Conservation (phyloP, 352 stramenopile genomes). For the Globisporangium rhizosaccharum region DNA sequence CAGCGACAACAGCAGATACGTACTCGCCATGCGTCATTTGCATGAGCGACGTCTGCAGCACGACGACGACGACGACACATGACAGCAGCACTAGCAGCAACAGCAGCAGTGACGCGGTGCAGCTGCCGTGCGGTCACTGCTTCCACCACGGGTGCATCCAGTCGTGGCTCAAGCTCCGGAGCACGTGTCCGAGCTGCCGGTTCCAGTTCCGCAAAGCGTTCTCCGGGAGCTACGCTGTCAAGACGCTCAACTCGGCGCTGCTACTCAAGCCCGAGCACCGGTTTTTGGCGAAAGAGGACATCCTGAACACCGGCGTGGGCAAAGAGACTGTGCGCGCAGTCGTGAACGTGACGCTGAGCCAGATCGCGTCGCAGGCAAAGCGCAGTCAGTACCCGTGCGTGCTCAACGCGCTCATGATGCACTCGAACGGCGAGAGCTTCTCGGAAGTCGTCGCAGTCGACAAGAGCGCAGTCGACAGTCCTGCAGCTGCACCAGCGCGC, state of each 20-base stretch:
- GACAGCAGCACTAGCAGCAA: neutral
- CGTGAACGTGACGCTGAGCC: constrained; percentile 76
- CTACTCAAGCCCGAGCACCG: constrained; percentile 63
- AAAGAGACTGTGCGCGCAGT: constrained; percentile 62
- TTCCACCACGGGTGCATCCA: constrained; percentile 93
- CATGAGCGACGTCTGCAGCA: constrained; percentile 64
- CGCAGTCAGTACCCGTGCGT: constrained; percentile 72
- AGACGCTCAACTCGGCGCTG: constrained; percentile 74
- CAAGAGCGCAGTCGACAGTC: constrained; percentile 22
- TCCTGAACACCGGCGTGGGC: constrained; percentile 50
- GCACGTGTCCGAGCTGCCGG: constrained; percentile 92
- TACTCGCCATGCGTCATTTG: constrained; percentile 84
- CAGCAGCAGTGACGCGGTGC: constrained; percentile 64
- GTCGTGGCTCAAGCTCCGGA: constrained; percentile 90
- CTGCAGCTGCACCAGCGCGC: neutral
- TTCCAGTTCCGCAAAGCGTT: constrained; percentile 88
- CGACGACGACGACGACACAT: neutral
- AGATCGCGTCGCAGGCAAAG: constrained; percentile 48
- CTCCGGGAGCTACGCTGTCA: constrained; percentile 69
- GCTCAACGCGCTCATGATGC: constrained; percentile 78
- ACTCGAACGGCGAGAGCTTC: constrained; percentile 65
- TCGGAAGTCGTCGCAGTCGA: constrained; percentile 31
- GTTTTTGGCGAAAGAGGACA: constrained; percentile 41
- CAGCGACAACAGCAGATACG: neutral
- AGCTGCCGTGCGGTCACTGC: constrained; percentile 89